Evolutionary conservation across 768 basidiomycete species (phyloP).

Genomic region (Mrakia hoshinonis): DNA sequence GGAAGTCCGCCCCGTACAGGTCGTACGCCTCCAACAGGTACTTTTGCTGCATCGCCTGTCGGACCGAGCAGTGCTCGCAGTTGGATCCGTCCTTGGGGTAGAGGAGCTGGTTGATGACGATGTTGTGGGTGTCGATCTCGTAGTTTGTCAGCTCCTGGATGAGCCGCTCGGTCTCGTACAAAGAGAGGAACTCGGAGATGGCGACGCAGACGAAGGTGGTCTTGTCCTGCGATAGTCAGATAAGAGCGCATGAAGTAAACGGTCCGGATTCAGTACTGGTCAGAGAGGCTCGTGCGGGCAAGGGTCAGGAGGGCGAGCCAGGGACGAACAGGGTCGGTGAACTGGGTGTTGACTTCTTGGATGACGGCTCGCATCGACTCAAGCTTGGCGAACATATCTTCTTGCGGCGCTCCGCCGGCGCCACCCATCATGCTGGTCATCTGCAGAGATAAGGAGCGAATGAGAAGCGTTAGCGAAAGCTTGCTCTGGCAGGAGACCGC

Average conservation of each 20-base stretch:
- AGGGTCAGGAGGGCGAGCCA: neutral
- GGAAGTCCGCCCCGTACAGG: constrained; percentile 96
- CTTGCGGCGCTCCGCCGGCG: constrained; percentile 75
- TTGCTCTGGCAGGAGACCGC: too few species aligned
- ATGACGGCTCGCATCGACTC: constrained; percentile 95
- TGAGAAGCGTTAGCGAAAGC: neutral
- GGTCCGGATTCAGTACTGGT: neutral
- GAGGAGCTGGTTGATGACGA: constrained; percentile 93
- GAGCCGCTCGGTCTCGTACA: constrained; percentile 96
- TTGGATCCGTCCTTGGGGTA: constrained; percentile 83
- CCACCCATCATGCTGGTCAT: constrained; percentile 84
- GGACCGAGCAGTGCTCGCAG: constrained; percentile 89
- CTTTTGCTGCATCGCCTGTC: constrained; percentile 97
- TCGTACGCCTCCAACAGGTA: constrained; percentile 94
- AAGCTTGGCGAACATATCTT: constrained; percentile 98
- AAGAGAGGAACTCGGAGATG: constrained; percentile 94
- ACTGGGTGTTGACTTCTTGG: constrained; percentile 96
- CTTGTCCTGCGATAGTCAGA: constrained; percentile 61
- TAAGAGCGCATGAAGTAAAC: neutral
- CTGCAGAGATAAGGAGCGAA: constrained; percentile 40
- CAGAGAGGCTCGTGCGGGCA: neutral
- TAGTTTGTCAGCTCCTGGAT: constrained; percentile 84
- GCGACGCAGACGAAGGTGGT: constrained; percentile 98
- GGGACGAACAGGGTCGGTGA: constrained; percentile 84
- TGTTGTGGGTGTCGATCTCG: constrained; percentile 96